These are phyloP conservation scores for Paxillus ammoniavirescens DNA, from an alignment of 768 basidiomycete species.

Conservation along the genomic window DNA sequence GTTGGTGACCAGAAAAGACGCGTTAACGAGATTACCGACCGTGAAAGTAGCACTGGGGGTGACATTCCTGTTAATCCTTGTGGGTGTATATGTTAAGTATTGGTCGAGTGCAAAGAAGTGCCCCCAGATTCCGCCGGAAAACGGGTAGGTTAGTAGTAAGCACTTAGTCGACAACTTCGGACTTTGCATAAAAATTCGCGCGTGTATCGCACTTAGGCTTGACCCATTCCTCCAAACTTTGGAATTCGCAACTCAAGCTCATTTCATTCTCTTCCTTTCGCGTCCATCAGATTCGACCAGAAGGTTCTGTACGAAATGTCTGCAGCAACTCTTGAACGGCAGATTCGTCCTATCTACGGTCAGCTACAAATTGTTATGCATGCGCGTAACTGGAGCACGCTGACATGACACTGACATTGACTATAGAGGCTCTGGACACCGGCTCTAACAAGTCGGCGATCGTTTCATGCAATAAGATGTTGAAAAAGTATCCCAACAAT, in stretches of 20 bases:
- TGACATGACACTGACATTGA: not conserved
- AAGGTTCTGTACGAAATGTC: slow-evolving; percentile 40
- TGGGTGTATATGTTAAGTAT: not conserved
- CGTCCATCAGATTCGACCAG: not conserved
- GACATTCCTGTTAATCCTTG: slow-evolving; percentile 32
- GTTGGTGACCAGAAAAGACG: slow-evolving; percentile 3
- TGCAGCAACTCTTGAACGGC: slow-evolving; percentile 65
- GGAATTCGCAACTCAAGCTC: not conserved
- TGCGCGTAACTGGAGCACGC: not conserved
- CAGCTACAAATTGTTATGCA: slow-evolving; percentile 17
- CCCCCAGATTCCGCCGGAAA: slow-evolving; percentile 22
- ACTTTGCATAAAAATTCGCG: slow-evolving; percentile 25
- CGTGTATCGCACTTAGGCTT: slow-evolving; percentile 5
- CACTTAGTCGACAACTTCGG: not conserved
- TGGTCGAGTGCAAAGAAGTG: not conserved
- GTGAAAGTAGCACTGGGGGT: slow-evolving; percentile 38
- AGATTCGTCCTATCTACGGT: slow-evolving; percentile 87
- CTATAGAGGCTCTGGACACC: slow-evolving; percentile 78
- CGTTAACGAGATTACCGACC: slow-evolving; percentile 19
- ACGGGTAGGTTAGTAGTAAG: slow-evolving; percentile 29
- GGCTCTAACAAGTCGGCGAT: slow-evolving; percentile 86
- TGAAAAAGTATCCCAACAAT: slow-evolving; percentile 82
- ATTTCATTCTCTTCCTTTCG: slow-evolving; percentile 1
- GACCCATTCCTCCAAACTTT: slow-evolving; percentile 1
- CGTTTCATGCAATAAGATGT: slow-evolving; percentile 80